These are phyloP conservation scores for Beta vulgaris DNA, from an alignment of 148 eudicot genomes.

Conservation along the genomic window DNA sequence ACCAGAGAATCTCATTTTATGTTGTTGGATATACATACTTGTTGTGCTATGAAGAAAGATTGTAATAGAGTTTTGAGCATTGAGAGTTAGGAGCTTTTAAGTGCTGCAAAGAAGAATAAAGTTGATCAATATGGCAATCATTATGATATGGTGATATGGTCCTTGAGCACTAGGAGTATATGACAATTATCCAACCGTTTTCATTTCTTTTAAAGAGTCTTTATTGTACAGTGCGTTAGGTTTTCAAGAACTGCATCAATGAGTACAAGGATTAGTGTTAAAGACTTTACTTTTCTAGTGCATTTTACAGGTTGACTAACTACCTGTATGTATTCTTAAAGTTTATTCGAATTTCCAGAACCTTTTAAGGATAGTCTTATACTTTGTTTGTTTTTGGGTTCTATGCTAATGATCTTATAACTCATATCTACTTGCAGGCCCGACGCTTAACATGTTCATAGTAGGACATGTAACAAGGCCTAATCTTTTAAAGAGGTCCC, in stretches of 20 bases:
- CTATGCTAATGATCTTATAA: too few species aligned
- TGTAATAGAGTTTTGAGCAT: neutral
- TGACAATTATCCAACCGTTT: neutral
- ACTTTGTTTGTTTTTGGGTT: too few species aligned
- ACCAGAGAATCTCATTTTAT: neutral
- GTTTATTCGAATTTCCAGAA: too few species aligned
- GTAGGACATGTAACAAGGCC: too few species aligned
- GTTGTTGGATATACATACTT: neutral
- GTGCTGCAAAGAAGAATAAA: neutral
- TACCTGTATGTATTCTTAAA: neutral
- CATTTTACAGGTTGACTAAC: neutral
- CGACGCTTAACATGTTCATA: too few species aligned
- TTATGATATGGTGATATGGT: neutral
- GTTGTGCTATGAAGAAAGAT: neutral
- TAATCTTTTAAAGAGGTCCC: too few species aligned
- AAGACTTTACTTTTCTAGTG: neutral
- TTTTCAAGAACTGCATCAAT: neutral
- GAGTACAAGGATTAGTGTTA: constrained; percentile 2
- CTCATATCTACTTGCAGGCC: too few species aligned
- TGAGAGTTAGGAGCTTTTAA: neutral
- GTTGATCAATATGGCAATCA: neutral
- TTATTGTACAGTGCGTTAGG: neutral
- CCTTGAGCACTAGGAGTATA: neutral
- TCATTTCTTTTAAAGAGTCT: neutral
- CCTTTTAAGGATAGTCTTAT: too few species aligned